Conservation (phyloP, 1,139 yeast species). For the Saccharomyces hybrid region DNA sequence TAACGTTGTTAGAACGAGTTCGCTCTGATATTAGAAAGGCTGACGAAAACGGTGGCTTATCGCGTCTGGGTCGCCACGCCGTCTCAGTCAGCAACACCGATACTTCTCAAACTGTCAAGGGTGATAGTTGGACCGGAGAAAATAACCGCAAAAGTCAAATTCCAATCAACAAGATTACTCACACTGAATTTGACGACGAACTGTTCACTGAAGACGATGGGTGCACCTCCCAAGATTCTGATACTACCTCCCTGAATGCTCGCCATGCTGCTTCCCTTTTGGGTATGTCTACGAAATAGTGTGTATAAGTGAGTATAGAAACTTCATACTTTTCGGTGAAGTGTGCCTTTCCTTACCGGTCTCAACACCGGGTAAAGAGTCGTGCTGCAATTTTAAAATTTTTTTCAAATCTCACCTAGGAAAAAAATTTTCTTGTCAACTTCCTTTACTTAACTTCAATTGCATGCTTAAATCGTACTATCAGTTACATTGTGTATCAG, state of each 20-base stretch:
- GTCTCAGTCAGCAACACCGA: constrained; percentile 45
- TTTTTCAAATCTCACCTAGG: not conserved
- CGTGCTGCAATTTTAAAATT: not conserved
- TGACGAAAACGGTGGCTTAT: constrained; percentile 73
- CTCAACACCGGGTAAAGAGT: not conserved
- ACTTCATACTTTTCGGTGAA: constrained; percentile 35
- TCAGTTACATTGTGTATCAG: too few relatives aligned
- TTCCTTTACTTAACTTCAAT: not conserved
- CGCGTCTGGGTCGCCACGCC: constrained; percentile 65
- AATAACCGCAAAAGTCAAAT: constrained; percentile 20
- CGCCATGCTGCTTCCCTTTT: constrained; percentile 72
- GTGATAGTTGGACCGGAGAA: constrained; percentile 39
- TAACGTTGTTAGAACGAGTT: constrained; percentile 67
- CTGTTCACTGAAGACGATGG: constrained; percentile 5
- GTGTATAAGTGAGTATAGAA: not conserved
- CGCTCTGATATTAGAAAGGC: constrained; percentile 68
- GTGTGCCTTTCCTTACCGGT: not conserved
- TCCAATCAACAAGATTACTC: constrained; percentile 9
- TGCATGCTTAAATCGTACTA: not conserved
- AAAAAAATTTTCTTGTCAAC: not conserved
- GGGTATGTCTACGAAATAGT: constrained; percentile 52
- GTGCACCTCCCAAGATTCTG: not conserved
- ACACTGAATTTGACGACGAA: constrained; percentile 14
- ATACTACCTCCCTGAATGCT: constrained; percentile 51
- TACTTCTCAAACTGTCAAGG: constrained; percentile 12